These are phyloP conservation scores for Phaffia australis DNA, from an alignment of 768 basidiomycete species.

Conservation along the genomic window DNA sequence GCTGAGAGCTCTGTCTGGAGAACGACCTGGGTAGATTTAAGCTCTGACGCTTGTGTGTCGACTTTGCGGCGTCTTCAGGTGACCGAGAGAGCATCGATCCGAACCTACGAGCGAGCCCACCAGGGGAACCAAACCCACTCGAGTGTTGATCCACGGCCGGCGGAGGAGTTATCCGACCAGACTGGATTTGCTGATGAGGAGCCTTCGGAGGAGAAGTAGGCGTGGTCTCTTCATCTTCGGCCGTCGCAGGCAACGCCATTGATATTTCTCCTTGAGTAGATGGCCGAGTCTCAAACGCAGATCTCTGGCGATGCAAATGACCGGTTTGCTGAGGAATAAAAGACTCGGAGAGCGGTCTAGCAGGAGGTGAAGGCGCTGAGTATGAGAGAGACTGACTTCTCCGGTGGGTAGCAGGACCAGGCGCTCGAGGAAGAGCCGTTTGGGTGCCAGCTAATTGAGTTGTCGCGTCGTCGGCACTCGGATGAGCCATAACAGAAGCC, in stretches of 20 bases:
- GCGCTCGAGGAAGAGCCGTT: slow-evolving; percentile 52
- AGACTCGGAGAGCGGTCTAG: slow-evolving; percentile 15
- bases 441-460: slow-evolving; percentile 42
- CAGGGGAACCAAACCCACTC: no score
- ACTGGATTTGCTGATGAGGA: no score
- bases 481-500: slow-evolving; percentile 38
- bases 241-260: slow-evolving; percentile 11
- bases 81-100: slow-evolving; percentile 31
- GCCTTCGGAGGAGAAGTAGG: background rate
- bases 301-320: background rate
- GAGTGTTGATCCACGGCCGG: no score
- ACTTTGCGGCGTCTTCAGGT: slow-evolving; percentile 17
- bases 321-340: background rate
- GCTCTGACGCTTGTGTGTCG: slow-evolving; percentile 23
- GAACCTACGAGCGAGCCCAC: slow-evolving; percentile 29
- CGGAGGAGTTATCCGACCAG: no score
- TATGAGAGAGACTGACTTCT: slow-evolving; percentile 64
- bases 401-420: slow-evolving; percentile 65
- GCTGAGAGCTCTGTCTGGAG: slow-evolving; percentile 6
- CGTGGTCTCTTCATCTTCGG: slow-evolving; percentile 22
- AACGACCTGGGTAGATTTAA: slow-evolving; percentile 23
- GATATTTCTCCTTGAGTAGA: slow-evolving; percentile 12
- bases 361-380: background rate
- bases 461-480: slow-evolving; percentile 33
- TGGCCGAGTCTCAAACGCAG: slow-evolving; percentile 8